Conservation (phyloP, 352 stramenopile genomes). For the Globisporangium mamillatum region DNA sequence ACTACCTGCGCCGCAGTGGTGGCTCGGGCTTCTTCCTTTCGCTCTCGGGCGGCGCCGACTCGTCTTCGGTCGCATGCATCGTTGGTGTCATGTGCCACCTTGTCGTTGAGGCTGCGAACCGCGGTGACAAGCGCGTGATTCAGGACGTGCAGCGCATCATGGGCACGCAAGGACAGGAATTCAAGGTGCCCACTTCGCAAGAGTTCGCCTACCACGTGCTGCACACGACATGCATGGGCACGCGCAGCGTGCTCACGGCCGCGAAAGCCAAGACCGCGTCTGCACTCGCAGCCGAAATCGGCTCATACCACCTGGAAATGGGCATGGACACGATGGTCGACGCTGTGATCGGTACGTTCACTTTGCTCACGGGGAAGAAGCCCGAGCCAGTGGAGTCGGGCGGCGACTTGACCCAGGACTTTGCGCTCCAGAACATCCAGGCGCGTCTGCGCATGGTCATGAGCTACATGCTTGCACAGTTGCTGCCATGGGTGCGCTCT, state of each 20-base stretch:
- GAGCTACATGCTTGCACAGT: slow-evolving; percentile 96
- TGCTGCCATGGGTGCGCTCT: slow-evolving; percentile 97
- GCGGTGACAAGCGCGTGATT: slow-evolving; percentile 74
- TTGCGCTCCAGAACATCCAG: slow-evolving; percentile 99
- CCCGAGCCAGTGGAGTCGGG: slow-evolving; percentile 88
- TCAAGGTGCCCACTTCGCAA: slow-evolving; percentile 65
- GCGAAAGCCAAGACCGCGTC: slow-evolving; percentile 90
- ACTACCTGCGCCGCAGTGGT: slow-evolving; percentile 94
- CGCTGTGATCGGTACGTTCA: slow-evolving; percentile 78
- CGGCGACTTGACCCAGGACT: slow-evolving; percentile 91
- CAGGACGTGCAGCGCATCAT: slow-evolving; percentile 86
- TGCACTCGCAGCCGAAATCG: slow-evolving; percentile 90
- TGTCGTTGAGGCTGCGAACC: slow-evolving; percentile 84
- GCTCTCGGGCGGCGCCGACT: slow-evolving; percentile 96
- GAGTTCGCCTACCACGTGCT: slow-evolving; percentile 93
- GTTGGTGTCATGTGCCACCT: slow-evolving; percentile 98
- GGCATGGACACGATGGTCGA: slow-evolving; percentile 96
- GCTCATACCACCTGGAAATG: slow-evolving; percentile 94
- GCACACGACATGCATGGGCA: slow-evolving; percentile 98
- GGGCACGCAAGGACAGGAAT: slow-evolving; percentile 47
- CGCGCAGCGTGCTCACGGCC: slow-evolving; percentile 92
- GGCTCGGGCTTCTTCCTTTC: slow-evolving; percentile 94
- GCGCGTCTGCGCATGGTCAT: slow-evolving; percentile 98
- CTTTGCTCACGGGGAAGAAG: slow-evolving; percentile 82
- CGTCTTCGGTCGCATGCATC: slow-evolving; percentile 94